phyloP scores from a whole-genome alignment of 805 yeast genomes.

The Wickerhamiella lipophila region DNA sequence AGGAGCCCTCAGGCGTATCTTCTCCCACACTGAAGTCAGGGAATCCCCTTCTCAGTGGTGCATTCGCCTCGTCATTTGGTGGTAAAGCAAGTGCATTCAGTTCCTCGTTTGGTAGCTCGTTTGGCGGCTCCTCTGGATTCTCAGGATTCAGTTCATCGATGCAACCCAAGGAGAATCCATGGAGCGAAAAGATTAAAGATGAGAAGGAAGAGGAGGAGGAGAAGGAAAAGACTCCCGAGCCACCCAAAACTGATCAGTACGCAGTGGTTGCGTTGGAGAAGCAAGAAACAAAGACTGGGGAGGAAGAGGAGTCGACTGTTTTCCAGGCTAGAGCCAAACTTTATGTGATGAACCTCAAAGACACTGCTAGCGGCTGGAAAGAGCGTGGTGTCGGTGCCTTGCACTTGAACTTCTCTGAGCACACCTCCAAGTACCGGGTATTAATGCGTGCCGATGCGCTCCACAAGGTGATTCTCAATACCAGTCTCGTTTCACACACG shows the following conservation, averaged over 20 bases:
- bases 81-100: too few relatives aligned
- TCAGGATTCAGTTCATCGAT: neutral
- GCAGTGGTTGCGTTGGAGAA: conserved; percentile 28
- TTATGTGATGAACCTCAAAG: conserved; percentile 56
- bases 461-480: conserved; percentile 67
- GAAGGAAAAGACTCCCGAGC: conserved; percentile 22
- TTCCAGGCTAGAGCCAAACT: conserved; percentile 65
- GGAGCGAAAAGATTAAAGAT: conserved; percentile 8
- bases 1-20: neutral
- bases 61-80: conserved; percentile 12
- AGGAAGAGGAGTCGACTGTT: conserved; percentile 65
- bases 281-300: conserved; percentile 60
- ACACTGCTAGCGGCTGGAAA: conserved; percentile 75
- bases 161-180: neutral
- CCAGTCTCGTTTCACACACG: conserved; percentile 49
- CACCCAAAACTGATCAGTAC: conserved; percentile 24
- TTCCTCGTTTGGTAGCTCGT: neutral
- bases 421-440: conserved; percentile 40
- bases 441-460: conserved; percentile 88
- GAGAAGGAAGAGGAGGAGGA: conserved; percentile 11
- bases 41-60: conserved; percentile 9
- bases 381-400: conserved; percentile 85
- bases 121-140: neutral
- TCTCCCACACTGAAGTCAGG: conserved; percentile 1
- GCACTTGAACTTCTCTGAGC: conserved; percentile 49